Base-by-base conservation (phyloP, 495 filamentous ascomycete genomes). In the Tuber calosporum region DNA sequence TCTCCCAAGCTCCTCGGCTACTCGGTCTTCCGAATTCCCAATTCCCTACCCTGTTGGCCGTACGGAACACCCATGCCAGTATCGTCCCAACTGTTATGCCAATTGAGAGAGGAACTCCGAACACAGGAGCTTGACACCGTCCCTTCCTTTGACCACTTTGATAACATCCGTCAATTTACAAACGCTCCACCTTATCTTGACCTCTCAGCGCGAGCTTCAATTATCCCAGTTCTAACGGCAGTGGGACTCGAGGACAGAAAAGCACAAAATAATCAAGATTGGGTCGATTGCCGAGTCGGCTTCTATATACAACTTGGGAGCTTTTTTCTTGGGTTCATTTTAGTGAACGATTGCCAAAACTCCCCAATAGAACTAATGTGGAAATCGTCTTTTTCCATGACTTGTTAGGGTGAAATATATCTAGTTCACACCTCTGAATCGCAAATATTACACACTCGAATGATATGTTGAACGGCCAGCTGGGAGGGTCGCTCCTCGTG, bases 31-130 rank as follows among this genome's bases (percentile, higher is more conserved):
- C 70, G 53, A 13, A 43, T 58, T 17, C 34, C 40, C 42, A 30
- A 43, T 48, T 48, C n/a, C 20, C 17, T 48, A 7, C 20, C 43
- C 20, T n/a, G 20, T 5, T 43, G 43, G 43, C 22, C 43, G 19
- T 22, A n/a, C n/a, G n/a, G n/a, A n/a, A n/a, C 4, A 67, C 26
- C 74, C 67, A 76, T 3, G 68, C n/a, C 20, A 22, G 39, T 36
- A 70, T 26, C 15, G 68, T 69, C 4, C 30, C 62, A 22, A 19
- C 41, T 3, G 70, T 30, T 4, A 74, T 20, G 26, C 26, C 39
- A 8, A 62, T 67, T 22, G 45, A 67, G 13, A 74, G 41, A 13
- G 17, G 17, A 20, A 76, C 68, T 4, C 72, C 72, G 37, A 66
- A 42, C 19, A 76, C 58, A 74, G 43, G 3, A 76, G 20, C 20